These are phyloP conservation scores for Tremella mesenterica DNA, from an alignment of 768 basidiomycete species.

Conservation along the genomic window DNA sequence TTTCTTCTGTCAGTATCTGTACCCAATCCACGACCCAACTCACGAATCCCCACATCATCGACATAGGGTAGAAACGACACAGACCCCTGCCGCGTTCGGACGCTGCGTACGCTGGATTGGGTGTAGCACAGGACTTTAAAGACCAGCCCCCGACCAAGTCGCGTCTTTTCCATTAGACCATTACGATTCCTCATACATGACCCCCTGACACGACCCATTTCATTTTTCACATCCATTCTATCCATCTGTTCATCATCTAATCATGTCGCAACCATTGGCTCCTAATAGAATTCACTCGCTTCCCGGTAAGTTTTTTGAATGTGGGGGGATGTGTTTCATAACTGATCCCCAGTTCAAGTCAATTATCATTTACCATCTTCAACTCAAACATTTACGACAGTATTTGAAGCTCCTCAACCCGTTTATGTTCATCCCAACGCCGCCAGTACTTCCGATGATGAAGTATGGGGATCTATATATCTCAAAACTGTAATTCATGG, in stretches of 20 bases:
- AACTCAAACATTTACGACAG: conserved; percentile 23
- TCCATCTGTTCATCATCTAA: neutral
- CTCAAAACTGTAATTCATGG: conserved; percentile 37
- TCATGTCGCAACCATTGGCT: conserved; percentile 11
- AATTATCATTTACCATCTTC: conserved; percentile 31
- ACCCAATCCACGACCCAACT: too few species aligned
- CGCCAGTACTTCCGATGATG: conserved; percentile 16
- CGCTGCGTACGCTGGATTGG: too few species aligned
- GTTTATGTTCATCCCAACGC: conserved; percentile 36
- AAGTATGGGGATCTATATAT: conserved; percentile 35
- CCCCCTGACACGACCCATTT: neutral
- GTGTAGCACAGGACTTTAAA: too few species aligned
- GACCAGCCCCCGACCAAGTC: too few species aligned
- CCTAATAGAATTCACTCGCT: conserved; percentile 34
- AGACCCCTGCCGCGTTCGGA: too few species aligned
- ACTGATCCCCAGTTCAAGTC: conserved; percentile 21
- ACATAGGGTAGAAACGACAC: too few species aligned
- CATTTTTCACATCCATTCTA: too few species aligned
- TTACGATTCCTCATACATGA: neutral
- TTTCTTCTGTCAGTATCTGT: too few species aligned
- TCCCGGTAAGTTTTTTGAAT: conserved; percentile 21
- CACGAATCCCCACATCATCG: too few species aligned
- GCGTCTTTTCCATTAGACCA: neutral
- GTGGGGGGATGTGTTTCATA: conserved; percentile 1
- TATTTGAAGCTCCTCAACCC: conserved; percentile 24